Percentiles rank a stretch among this genome's conserved stretches.
Conservation (phyloP, 2,329 filamentous ascomycete genomes). For the Cryphonectria japonica region DNA sequence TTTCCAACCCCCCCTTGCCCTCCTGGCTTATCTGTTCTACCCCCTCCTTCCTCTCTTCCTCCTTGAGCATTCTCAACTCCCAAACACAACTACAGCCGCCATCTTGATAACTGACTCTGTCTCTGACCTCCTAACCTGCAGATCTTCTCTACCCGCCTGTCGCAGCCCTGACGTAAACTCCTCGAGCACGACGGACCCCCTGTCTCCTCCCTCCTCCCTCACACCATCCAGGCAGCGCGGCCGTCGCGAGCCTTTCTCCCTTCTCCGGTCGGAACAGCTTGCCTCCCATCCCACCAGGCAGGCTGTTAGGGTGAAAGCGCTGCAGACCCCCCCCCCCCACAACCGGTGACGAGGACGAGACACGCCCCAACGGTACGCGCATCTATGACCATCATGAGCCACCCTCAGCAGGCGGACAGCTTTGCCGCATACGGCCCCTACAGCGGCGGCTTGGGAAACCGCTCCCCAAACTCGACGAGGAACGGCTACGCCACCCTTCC, state of each 20-base stretch:
- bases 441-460: slow-evolving; percentile 31
- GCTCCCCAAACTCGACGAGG: slow-evolving; percentile 35
- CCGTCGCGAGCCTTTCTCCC: not conserved
- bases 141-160: slow-evolving; percentile 21
- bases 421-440: slow-evolving; percentile 29
- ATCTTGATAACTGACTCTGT: slow-evolving; percentile 16
- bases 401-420: slow-evolving; percentile 28
- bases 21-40: not conserved
- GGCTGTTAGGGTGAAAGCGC: slow-evolving; percentile 5
- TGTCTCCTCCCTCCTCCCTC: not conserved
- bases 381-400: slow-evolving; percentile 29
- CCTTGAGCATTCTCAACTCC: slow-evolving; percentile 6
- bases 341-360: not conserved
- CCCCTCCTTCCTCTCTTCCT: not conserved
- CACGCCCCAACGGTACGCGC: slow-evolving; percentile 14
- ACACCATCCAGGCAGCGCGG: not conserved
- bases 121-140: slow-evolving; percentile 22
- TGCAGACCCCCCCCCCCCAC: too few species aligned
- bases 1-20: slow-evolving; percentile 19
- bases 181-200: slow-evolving; percentile 6
- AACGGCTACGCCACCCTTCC: slow-evolving; percentile 38
- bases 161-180: slow-evolving; percentile 14
- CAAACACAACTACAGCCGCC: slow-evolving; percentile 10
- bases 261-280: slow-evolving; percentile 18
- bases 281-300: slow-evolving; percentile 6